A percentile compares a stretch with the other conserved stretches of the same genome.
Conservation (phyloP, 1,284 basidiomycete genomes). For the Ceraceosorus guamensis region DNA sequence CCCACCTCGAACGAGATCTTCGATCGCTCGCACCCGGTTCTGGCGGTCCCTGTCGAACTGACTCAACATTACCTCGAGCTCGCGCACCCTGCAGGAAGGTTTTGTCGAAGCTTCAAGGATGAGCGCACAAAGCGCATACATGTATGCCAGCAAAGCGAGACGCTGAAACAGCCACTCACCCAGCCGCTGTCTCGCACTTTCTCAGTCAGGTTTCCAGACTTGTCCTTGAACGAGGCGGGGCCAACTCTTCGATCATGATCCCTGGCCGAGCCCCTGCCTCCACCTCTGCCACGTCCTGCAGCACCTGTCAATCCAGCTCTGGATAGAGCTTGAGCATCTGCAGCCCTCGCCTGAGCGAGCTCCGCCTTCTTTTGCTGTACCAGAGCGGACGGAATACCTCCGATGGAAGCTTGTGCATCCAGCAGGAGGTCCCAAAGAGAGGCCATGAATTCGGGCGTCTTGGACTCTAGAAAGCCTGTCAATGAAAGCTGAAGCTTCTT, state of each 20-base stretch:
- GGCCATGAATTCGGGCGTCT: slow-evolving; percentile 76
- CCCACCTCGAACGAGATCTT: too few relatives aligned
- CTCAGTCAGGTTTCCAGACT: slow-evolving; percentile 51
- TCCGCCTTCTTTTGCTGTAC: slow-evolving; percentile 94
- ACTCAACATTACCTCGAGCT: too few relatives aligned
- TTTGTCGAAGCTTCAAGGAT: too few relatives aligned
- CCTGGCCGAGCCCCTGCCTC: slow-evolving; percentile 53
- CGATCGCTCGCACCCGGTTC: too few relatives aligned
- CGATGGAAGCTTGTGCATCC: slow-evolving; percentile 78
- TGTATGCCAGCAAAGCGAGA: too few relatives aligned
- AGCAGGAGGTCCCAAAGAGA: slow-evolving; percentile 81
- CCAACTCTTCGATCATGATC: slow-evolving; percentile 52
- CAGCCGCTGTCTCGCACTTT: slow-evolving; percentile 49
- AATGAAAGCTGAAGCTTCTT: slow-evolving; percentile 90
- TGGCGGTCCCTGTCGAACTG: too few relatives aligned
- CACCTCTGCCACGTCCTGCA: slow-evolving; percentile 51
- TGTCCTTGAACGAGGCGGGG: slow-evolving; percentile 44
- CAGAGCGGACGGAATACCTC: slow-evolving; percentile 85
- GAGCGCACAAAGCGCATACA: too few relatives aligned
- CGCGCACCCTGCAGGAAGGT: too few relatives aligned
- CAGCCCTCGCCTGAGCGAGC: slow-evolving; percentile 66
- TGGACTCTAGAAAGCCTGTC: slow-evolving; percentile 71
- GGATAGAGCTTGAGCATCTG: slow-evolving; percentile 53
- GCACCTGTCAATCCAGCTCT: slow-evolving; percentile 17
- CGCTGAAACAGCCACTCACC: slow-evolving; percentile 6